Conservation (phyloP, 306 rosid genomes). For the Acacia confusa region DNA sequence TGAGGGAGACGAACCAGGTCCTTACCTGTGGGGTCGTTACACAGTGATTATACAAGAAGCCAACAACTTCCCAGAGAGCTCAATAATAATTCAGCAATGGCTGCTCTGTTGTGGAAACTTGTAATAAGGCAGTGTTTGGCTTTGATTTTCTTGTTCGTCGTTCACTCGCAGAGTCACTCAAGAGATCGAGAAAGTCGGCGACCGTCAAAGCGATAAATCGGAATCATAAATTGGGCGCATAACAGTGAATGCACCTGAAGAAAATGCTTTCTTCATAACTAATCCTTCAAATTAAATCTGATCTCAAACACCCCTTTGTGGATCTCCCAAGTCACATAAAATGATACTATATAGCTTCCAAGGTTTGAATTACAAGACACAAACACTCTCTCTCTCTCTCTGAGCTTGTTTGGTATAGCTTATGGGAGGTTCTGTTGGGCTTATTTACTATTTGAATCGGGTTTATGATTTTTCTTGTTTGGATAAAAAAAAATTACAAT, state of each 20-base stretch:
- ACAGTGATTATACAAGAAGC: not conserved
- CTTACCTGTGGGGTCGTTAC: too few species aligned
- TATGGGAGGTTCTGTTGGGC: too few species aligned
- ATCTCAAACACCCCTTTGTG: conserved; percentile 40
- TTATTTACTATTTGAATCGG: too few species aligned
- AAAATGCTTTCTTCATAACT: conserved; percentile 37
- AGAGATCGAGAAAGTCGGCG: not conserved
- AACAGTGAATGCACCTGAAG: conserved; percentile 42
- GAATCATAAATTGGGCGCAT: conserved; percentile 43
- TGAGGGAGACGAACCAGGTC: too few species aligned
- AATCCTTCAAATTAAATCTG: conserved; percentile 39
- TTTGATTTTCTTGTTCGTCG: not conserved
- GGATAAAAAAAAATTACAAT: too few species aligned
- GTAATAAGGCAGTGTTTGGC: not conserved
- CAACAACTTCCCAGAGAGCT: not conserved
- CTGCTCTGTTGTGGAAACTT: not conserved
- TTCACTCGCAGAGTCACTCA: not conserved
- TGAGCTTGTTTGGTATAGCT: too few species aligned
- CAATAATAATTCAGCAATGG: not conserved
- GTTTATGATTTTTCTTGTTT: too few species aligned
- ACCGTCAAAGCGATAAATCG: conserved; percentile 31
- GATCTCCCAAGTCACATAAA: conserved; percentile 41
- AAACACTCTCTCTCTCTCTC: not conserved
- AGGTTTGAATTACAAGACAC: not conserved
- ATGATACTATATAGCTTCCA: not conserved